Evolutionary conservation across 129 eudicot species (phyloP).

Genomic region (Flaveria bidentis): DNA sequence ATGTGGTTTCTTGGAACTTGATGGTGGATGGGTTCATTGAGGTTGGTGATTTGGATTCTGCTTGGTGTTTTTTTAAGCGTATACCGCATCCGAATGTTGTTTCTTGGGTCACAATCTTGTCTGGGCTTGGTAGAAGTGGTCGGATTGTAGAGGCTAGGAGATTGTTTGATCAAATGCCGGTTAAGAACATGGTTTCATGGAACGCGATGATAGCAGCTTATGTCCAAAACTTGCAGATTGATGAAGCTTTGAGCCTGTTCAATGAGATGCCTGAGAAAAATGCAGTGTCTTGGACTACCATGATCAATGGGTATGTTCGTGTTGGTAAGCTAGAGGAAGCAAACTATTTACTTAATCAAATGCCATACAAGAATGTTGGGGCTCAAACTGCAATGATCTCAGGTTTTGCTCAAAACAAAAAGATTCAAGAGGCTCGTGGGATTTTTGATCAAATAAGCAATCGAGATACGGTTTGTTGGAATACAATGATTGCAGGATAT

Average conservation of each 20-base stretch:
- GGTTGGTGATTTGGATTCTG: constrained; percentile 49
- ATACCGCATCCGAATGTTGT: constrained; percentile 47
- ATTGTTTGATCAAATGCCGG: constrained; percentile 48
- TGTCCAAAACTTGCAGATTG: constrained; percentile 48
- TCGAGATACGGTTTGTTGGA: constrained; percentile 58
- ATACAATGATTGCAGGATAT: constrained; percentile 68
- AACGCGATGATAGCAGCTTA: constrained; percentile 67
- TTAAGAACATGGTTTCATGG: constrained; percentile 57
- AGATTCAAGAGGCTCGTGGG: constrained; percentile 41
- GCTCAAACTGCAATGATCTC: constrained; percentile 67
- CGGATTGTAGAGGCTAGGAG: constrained; percentile 49
- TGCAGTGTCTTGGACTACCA: constrained; percentile 61
- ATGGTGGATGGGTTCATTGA: constrained; percentile 58
- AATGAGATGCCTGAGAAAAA: constrained; percentile 45
- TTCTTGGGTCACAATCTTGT: constrained; percentile 61
- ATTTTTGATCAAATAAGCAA: constrained; percentile 38
- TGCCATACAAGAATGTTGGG: constrained; percentile 59
- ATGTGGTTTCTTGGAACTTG: constrained; percentile 58
- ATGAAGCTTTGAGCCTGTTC: constrained; percentile 45
- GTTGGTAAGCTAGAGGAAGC: constrained; percentile 56
- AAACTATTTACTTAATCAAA: constrained; percentile 35
- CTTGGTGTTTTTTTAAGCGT: constrained; percentile 42
- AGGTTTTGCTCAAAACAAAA: constrained; percentile 43
- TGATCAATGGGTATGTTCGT: constrained; percentile 42
- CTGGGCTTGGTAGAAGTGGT: constrained; percentile 49